Evolutionary conservation across 345 rosid genomes (phyloP), one percentile per base, ranked within the genome.

Genomic region (Turritis glabra): DNA sequence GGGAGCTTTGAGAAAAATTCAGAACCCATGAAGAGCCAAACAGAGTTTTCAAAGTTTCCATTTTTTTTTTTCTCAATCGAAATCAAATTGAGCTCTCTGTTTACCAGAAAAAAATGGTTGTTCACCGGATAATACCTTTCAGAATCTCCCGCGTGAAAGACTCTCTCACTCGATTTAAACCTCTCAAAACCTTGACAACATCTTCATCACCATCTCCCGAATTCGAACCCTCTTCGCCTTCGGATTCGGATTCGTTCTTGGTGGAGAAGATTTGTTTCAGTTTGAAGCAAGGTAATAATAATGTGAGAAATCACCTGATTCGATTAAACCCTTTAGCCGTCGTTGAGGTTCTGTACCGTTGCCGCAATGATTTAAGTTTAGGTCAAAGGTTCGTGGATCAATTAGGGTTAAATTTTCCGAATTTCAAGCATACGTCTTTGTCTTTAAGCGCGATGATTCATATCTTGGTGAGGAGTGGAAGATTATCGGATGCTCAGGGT

Each of bases 401-500:
- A 41, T 33, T 85, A 51, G 25, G 70, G 7, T 77, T 25, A 7
- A 75, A 66, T 32, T 75, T 83, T 60, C 74, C 76, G 0, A 81
- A 80, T 72, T 72, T 89, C 60, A 87, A 78, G 82, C 89, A 92
- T 72, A 82, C 95, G 0, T 76, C 86, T 3, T 51, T 53, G 55
- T 89, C 96, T 14, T 44, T 90, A 52, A 86, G 93, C 63, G 88
- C 91, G 21, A 89, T 85, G 89, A 75, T 84, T 60, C 88, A 89
- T 72, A 58, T 84, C 73, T 38, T 87, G 12, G 87, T 86, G 47
- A 81, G 70, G 50, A 71, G 85, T 77, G 77, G 85, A 33, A 88
- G 96, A 77, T 46, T 84, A 37, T 88, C 96, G 0, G 91, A 93
- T 53, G 97, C 97, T 2, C 98, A 90, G 69, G 75, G 82, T 69